Conservation (phyloP, 2,329 filamentous ascomycete genomes). For the Calonectria pseudoreteaudii region DNA sequence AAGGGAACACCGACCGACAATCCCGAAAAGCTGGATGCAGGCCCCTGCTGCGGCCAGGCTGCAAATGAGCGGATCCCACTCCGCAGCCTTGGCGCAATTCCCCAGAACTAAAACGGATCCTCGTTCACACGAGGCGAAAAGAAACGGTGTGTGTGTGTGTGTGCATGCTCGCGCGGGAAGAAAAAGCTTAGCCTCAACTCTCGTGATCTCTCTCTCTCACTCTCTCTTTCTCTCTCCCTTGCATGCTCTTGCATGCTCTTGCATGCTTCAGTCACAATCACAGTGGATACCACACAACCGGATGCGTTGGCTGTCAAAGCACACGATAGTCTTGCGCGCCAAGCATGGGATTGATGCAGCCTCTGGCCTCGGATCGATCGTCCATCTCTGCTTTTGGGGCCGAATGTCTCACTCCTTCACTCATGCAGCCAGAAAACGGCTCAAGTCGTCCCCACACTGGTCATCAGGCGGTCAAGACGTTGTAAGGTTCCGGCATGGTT, state of each 20-base stretch:
- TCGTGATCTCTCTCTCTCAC: background rate
- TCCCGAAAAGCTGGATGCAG: constrained; percentile 2
- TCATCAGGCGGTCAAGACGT: constrained; percentile 6
- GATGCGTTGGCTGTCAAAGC: constrained; percentile 6
- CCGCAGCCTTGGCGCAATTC: constrained; percentile 37
- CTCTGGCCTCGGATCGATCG: background rate
- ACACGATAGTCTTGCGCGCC: background rate
- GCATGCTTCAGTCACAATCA: background rate
- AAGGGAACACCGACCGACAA: background rate
- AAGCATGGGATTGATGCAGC: background rate
- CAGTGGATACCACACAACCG: background rate
- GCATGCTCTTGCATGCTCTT: background rate
- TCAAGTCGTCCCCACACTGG: constrained; percentile 1
- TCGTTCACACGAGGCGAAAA: background rate
- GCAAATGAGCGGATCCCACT: background rate
- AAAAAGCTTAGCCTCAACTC: constrained; percentile 13
- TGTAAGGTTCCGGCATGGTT: background rate
- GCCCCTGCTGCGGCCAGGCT: constrained; percentile 5
- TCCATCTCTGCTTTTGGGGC: background rate
- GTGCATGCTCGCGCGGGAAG: background rate
- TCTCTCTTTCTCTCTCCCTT: background rate
- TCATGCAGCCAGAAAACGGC: background rate
- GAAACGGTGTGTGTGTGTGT: background rate
- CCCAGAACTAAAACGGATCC: constrained; percentile 23
- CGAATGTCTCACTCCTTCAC: background rate